These are phyloP conservation scores for Metarhizium robertsii DNA, from an alignment of 2,329 filamentous ascomycete species.

Conservation along the genomic window DNA sequence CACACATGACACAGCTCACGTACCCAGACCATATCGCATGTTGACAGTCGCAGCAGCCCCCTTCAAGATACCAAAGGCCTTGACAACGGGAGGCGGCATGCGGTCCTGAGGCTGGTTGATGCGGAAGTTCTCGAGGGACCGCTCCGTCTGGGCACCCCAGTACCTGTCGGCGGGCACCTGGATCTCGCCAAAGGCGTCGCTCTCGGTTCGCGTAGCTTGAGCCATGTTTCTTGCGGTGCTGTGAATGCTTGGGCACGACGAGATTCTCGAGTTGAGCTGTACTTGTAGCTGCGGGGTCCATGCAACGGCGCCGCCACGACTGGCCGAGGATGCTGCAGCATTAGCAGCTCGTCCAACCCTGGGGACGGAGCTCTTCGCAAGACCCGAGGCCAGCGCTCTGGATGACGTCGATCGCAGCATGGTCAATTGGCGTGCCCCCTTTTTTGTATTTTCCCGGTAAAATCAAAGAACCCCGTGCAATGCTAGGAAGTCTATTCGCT, in stretches of 20 bases:
- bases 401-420: constrained; percentile 5
- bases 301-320: not conserved
- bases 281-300: constrained; percentile 3
- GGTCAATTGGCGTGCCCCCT: not conserved
- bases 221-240: constrained; percentile 10
- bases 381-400: constrained; percentile 3
- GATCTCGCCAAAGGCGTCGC: constrained; percentile 95
- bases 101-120: constrained; percentile 99
- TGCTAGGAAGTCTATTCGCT: not conserved
- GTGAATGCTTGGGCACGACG: not conserved
- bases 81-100: constrained; percentile 88
- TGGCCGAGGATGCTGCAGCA: not conserved
- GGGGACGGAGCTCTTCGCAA: constrained; percentile 1
- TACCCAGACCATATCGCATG: constrained; percentile 84
- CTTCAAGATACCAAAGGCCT: constrained; percentile 95
- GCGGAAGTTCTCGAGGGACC: constrained; percentile 93
- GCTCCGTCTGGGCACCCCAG: constrained; percentile 97
- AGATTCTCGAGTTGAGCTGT: not conserved
- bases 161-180: constrained; percentile 89
- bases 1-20: constrained; percentile 13
- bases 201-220: constrained; percentile 66
- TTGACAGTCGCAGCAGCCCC: constrained; percentile 93
- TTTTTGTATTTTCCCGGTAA: not conserved
- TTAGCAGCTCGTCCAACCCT: constrained; percentile 1
- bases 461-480: not conserved